These are phyloP conservation scores for Torulaspora delbrueckii DNA, from an alignment of 805 yeast genomes.

Conservation along the genomic window DNA sequence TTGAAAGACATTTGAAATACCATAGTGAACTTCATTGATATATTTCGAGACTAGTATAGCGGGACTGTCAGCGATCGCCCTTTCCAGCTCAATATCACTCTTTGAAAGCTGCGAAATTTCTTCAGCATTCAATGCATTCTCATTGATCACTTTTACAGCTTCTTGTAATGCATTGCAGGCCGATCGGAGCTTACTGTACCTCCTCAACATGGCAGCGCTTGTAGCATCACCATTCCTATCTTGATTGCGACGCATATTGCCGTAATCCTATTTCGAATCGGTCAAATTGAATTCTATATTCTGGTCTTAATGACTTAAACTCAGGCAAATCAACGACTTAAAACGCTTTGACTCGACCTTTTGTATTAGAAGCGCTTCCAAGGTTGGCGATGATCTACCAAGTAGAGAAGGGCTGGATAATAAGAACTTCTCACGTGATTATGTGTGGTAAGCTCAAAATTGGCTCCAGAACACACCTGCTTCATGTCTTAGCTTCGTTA, in stretches of 20 bases:
- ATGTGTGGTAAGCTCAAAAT: background rate
- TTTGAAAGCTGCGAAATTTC: background rate
- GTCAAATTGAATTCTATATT: no score
- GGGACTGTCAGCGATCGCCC: constrained; percentile 16
- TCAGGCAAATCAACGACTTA: no score
- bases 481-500: no score
- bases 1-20: constrained; percentile 7
- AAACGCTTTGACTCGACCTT: no score
- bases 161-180: constrained; percentile 18
- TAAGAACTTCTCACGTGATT: background rate
- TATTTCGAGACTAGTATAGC: constrained; percentile 11
- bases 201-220: constrained; percentile 9
- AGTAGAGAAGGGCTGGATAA: background rate
- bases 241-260: background rate
- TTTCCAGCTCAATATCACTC: constrained; percentile 5
- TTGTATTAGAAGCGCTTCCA: no score
- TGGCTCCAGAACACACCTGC: background rate
- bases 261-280: background rate
- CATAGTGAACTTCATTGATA: constrained; percentile 7
- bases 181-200: constrained; percentile 16
- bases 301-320: no score
- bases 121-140: constrained; percentile 7
- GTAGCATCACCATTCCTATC: background rate
- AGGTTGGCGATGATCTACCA: background rate
- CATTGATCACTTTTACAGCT: constrained; percentile 13